Base-by-base conservation (phyloP, 495 filamentous ascomycete species). In the Halenospora varia region DNA sequence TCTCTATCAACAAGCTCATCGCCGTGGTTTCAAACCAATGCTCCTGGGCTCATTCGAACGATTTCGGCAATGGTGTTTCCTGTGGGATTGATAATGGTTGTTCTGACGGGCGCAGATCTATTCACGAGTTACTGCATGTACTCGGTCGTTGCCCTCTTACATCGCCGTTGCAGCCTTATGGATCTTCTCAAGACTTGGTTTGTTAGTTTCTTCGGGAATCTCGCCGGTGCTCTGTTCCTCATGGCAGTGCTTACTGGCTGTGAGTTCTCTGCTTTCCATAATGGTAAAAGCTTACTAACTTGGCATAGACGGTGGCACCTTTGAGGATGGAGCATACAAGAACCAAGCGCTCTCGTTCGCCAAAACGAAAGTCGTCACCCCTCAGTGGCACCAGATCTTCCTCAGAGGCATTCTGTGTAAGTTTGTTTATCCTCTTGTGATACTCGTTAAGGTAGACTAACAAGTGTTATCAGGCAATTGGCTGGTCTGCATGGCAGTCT, bases 101-200 rank as follows among this genome's bases (percentile, higher is more conserved):
- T 86, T 25, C 62, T 85, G n/a, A 82, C 76, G 0, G 80, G 82
- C 1, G 74, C 77, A 1, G 83, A 86, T 61, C 74, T 85, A 10
- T 84, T 78, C 53, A 86, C 82, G 2, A 77, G 79, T 3, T 80
- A 77, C 20, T 79, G 81, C 57, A 80, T 86, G 77, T 83, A 75
- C 48, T 84, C 80, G 1, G 78, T 76, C 0, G 67, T 83, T n/a
- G 78, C 83, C 0, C 68, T 70, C 2, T 69, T 84, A 0, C 79
- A 86, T 54, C 70, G 77, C 24, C 72, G 79, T 23, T 59, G 84
- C 13, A 68, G 77, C 2, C 59, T 81, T 60, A 59, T 64, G 22
- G 76, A 77, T 55, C 73, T 84, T 71, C 54, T 82, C 0, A 57
- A 74, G 10, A 79, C 82, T 55, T 85, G 79, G 81, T 62, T 75